Conservation (phyloP, 1,139 yeast species). For the Pichia sp. region DNA sequence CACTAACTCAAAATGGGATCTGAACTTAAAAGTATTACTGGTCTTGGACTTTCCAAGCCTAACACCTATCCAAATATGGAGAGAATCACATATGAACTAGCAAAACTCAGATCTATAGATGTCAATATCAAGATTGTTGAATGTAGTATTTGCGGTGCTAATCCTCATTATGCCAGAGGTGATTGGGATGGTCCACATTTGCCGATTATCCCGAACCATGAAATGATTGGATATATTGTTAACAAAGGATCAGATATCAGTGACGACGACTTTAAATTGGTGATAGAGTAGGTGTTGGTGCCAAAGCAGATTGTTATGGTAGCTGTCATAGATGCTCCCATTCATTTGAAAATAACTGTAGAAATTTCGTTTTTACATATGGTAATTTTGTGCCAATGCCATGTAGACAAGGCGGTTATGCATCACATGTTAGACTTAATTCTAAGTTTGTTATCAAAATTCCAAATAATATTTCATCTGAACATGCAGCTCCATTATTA, state of each 20-base stretch:
- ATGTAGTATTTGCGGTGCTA: slow-evolving; percentile 62
- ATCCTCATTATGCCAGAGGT: slow-evolving; percentile 36
- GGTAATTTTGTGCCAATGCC: slow-evolving; percentile 35
- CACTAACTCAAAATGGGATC: neutral
- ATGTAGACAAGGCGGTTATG: slow-evolving; percentile 53
- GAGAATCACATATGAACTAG: slow-evolving; percentile 34
- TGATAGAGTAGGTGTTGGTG: slow-evolving; percentile 60
- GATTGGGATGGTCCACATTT: slow-evolving; percentile 34
- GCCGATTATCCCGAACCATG: slow-evolving; percentile 40
- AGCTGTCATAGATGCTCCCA: slow-evolving; percentile 42
- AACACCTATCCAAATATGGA: slow-evolving; percentile 29
- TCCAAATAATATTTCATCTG: slow-evolving; percentile 45
- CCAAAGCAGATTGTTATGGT: slow-evolving; percentile 44
- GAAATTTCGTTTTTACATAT: slow-evolving; percentile 38
- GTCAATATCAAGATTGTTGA: slow-evolving; percentile 41
- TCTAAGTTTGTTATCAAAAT: slow-evolving; percentile 47
- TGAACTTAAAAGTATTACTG: slow-evolving; percentile 22
- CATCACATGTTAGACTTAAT: slow-evolving; percentile 49
- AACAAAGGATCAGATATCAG: slow-evolving; percentile 36
- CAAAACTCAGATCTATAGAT: slow-evolving; percentile 47
- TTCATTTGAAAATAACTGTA: slow-evolving; percentile 46
- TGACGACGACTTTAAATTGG: slow-evolving; percentile 42
- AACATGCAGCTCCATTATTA: slow-evolving; percentile 53
- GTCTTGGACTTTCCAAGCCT: slow-evolving; percentile 35
- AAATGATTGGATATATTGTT: slow-evolving; percentile 40